Evolutionary conservation across 352 stramenopile genomes (phyloP).

Genomic region (Elongisporangium anandrum): DNA sequence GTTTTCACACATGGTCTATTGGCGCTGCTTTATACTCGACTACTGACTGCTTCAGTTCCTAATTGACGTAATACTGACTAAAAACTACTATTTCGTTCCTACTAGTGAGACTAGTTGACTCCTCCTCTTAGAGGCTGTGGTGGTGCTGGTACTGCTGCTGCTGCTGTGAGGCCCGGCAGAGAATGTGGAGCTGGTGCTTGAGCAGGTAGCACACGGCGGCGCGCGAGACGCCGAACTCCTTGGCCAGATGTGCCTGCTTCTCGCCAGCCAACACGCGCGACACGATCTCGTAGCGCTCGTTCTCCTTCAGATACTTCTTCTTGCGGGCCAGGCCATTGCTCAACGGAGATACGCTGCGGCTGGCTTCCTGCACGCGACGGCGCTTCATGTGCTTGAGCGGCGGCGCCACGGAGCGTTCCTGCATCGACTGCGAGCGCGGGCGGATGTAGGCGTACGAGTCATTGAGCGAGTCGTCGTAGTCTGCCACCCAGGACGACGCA

Average conservation of each 20-base stretch:
- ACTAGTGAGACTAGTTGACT: not conserved
- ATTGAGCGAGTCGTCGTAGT: constrained; percentile 19
- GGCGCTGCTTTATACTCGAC: not conserved
- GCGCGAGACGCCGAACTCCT: constrained; percentile 59
- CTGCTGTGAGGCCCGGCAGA: constrained; percentile 36
- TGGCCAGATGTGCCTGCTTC: constrained; percentile 58
- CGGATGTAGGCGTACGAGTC: constrained; percentile 4
- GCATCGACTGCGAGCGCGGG: constrained; percentile 14
- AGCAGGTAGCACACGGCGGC: constrained; percentile 58
- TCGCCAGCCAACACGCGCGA: constrained; percentile 46
- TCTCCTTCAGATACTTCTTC: constrained; percentile 72
- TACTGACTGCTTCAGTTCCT: not conserved
- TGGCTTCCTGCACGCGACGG: not conserved
- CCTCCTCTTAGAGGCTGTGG: not conserved
- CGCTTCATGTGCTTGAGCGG: constrained; percentile 21
- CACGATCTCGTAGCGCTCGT: constrained; percentile 60
- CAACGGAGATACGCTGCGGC: not conserved
- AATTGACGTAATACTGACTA: not conserved
- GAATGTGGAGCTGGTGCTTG: constrained; percentile 60
- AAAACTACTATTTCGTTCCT: not conserved
- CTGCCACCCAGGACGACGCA: constrained; percentile 5
- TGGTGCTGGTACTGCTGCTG: not conserved
- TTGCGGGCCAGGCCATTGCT: constrained; percentile 3
- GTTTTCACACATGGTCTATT: not conserved
- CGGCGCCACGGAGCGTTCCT: constrained; percentile 5